A percentile compares a stretch with the other conserved stretches of the same genome.
These are phyloP conservation scores for Lentinus brumalis DNA, from an alignment of 768 basidiomycete species.

Conservation along the genomic window DNA sequence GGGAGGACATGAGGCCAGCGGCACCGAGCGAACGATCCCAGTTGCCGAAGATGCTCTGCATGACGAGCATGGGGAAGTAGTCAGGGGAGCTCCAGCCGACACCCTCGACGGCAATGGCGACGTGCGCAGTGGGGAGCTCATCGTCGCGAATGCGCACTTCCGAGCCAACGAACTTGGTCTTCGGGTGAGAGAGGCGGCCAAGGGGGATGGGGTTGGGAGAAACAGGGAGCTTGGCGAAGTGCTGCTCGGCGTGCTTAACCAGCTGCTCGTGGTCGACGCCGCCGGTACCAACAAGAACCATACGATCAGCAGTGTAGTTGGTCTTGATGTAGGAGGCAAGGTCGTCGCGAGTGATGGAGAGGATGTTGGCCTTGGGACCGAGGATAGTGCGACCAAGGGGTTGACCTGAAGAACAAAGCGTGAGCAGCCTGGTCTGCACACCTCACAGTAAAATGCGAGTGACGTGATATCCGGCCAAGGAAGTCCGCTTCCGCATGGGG, in stretches of 20 bases:
- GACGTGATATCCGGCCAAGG: neutral
- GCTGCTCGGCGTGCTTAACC: slow-evolving; percentile 92
- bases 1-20: slow-evolving; percentile 85
- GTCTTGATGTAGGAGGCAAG: slow-evolving; percentile 90
- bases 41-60: slow-evolving; percentile 98
- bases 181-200: slow-evolving; percentile 74
- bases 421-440: neutral
- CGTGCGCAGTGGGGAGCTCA: slow-evolving; percentile 82
- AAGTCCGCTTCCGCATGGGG: too few relatives aligned
- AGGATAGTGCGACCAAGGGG: slow-evolving; percentile 96
- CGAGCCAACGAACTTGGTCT: slow-evolving; percentile 85
- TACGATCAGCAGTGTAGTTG: slow-evolving; percentile 98
- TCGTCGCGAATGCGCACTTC: slow-evolving; percentile 97
- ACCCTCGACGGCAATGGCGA: slow-evolving; percentile 97
- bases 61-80: slow-evolving; percentile 99
- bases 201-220: slow-evolving; percentile 88
- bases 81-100: slow-evolving; percentile 98
- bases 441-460: neutral
- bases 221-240: slow-evolving; percentile 87
- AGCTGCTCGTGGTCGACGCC: slow-evolving; percentile 91
- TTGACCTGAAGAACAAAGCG: slow-evolving; percentile 58
- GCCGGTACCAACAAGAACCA: slow-evolving; percentile 97
- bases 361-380: slow-evolving; percentile 93
- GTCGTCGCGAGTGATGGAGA: slow-evolving; percentile 92
- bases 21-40: slow-evolving; percentile 98